Base-by-base conservation (phyloP, 2,329 filamentous ascomycete genomes). In the Pezizomycotina sp. region DNA sequence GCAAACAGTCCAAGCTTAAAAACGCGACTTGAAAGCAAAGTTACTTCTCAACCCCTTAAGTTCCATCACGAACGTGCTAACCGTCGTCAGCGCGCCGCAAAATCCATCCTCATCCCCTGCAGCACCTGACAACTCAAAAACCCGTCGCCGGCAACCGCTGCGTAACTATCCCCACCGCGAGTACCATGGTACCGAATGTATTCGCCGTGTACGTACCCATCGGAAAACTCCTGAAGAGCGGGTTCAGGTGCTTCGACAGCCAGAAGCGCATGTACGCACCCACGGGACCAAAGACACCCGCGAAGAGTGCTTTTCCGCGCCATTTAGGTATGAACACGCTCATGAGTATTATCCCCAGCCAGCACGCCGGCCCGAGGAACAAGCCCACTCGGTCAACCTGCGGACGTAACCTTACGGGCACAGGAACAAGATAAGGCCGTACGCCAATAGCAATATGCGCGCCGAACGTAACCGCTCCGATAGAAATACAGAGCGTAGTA, bases 151-250 rank as follows among this genome's bases (percentile, higher is more conserved):
- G 49, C 1, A 61, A 48, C 16, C n/a, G 48, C 40, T 1, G 69
- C 62, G 39, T 18, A 4, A 45, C 27, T 13, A 38, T 38, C 37
- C 72, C 68, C 65, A 82, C 74, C 9, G 71, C 83, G 31, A 91
- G 56, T 10, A 92, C 57, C 0, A 66, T 66, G 0, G 80, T 83
- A 4, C 84, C 86, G 9, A 76, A 55, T 4, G 91, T 62, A 51
- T 95, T 95, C 18, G 77, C 81, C 0, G 62, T 59, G 50, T 93
- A 92, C 0, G 86, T 95, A 2, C 86, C 86, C 0, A 93, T 56
- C 0, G 86, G 86, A 48, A 93, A 93, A 0, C 65, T 60, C 0
- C 71, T 56, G 0, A 71, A 48, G 13, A 69, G 62, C 0, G 67
- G 61, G 50, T 93, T 93, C n/a, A 92, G 65, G 15, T 62, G 56